phyloP scores from a whole-genome alignment of 441 rosid species.

The Mallotus repandus region DNA sequence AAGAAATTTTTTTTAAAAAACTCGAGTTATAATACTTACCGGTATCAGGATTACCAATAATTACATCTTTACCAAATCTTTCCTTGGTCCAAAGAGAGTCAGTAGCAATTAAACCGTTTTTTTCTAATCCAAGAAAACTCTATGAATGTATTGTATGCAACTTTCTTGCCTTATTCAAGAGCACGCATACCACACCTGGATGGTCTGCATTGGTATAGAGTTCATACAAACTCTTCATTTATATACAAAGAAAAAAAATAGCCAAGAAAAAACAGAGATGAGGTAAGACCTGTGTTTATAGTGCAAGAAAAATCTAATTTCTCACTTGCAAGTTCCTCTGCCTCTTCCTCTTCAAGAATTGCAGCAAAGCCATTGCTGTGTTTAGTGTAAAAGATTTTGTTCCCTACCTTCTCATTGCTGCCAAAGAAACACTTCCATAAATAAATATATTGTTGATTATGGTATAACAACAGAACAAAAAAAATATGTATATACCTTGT shows the following conservation, averaged over 20 bases:
- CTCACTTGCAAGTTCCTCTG: slow-evolving; percentile 43
- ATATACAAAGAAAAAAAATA: too few species aligned
- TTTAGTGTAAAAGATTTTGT: slow-evolving; percentile 39
- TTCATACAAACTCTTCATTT: background rate
- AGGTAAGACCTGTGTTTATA: background rate
- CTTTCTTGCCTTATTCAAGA: slow-evolving; percentile 36
- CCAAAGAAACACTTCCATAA: background rate
- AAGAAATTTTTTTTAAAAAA: background rate
- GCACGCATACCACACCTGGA: slow-evolving; percentile 49
- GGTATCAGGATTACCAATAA: slow-evolving; percentile 61
- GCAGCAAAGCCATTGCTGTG: slow-evolving; percentile 62
- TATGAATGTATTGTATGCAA: slow-evolving; percentile 63
- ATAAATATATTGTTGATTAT: background rate
- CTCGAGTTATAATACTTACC: slow-evolving; percentile 28
- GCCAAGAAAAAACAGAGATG: background rate
- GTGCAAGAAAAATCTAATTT: background rate
- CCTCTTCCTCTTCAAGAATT: slow-evolving; percentile 52
- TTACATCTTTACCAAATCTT: slow-evolving; percentile 53
- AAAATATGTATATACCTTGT: slow-evolving; percentile 30
- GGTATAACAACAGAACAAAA: background rate
- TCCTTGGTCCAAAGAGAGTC: slow-evolving; percentile 54
- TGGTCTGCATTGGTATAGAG: slow-evolving; percentile 36
- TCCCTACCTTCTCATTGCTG: slow-evolving; percentile 38
- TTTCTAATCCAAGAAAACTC: slow-evolving; percentile 50
- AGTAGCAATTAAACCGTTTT: slow-evolving; percentile 18